phyloP scores from a whole-genome alignment of 768 basidiomycete species.

The Pholiota conissans region DNA sequence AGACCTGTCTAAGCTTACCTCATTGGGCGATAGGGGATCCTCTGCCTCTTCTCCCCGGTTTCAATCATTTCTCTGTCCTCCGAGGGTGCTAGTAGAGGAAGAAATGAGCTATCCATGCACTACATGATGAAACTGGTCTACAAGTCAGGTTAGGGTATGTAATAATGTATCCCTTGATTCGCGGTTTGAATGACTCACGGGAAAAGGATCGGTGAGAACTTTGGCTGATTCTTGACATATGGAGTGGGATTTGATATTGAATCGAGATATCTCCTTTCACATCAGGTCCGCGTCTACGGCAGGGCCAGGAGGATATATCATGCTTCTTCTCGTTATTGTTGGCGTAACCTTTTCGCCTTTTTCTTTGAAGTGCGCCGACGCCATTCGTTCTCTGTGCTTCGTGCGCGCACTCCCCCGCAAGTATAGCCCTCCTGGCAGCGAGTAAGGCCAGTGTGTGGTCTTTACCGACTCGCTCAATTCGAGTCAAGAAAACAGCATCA shows the following conservation, averaged over 20 bases:
- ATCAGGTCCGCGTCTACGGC: not conserved
- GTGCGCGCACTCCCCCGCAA: not conserved
- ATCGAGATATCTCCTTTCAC: not conserved
- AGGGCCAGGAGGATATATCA: not conserved
- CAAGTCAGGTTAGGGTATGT: not conserved
- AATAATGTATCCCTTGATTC: not conserved
- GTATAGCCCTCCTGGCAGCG: not conserved
- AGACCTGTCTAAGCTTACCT: too few relatives aligned
- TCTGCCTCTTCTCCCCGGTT: too few relatives aligned
- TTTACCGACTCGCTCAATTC: too few relatives aligned
- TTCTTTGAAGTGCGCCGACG: not conserved
- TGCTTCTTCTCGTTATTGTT: not conserved
- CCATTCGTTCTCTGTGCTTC: not conserved
- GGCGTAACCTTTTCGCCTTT: not conserved
- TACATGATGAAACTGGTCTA: not conserved
- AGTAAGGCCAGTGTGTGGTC: too few relatives aligned
- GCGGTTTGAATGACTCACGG: not conserved
- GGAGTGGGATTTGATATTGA: not conserved
- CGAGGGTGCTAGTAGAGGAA: too few relatives aligned
- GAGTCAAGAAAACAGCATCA: not conserved
- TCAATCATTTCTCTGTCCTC: too few relatives aligned
- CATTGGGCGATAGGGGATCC: too few relatives aligned
- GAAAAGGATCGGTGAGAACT: not conserved
- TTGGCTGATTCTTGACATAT: not conserved
- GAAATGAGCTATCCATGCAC: not conserved